Evolutionary conservation across 75 land plant genomes (phyloP).

Genomic region (Azolla pinnata): DNA sequence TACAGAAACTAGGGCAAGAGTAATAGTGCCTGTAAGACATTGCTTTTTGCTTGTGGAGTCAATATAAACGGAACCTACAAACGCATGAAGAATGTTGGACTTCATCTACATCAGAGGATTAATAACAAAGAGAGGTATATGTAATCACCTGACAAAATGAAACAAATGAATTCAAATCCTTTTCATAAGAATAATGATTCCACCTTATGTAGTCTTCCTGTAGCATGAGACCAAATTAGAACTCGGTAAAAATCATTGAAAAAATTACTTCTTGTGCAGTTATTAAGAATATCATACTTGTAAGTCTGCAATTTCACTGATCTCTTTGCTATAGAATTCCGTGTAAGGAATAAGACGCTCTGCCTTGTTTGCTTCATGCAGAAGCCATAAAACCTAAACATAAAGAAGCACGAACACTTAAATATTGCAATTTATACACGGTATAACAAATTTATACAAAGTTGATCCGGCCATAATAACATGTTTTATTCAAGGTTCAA

Average conservation of each 20-base stretch:
- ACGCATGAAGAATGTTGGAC: too few relatives aligned
- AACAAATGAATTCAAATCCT: slow-evolving; percentile 11
- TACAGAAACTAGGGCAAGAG: neutral
- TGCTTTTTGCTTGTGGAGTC: slow-evolving; percentile 33
- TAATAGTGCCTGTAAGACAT: slow-evolving; percentile 32
- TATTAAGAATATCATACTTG: slow-evolving; percentile 13
- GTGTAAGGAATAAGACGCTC: slow-evolving; percentile 21
- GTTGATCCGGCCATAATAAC: too few relatives aligned
- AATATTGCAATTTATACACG: too few relatives aligned
- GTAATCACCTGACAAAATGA: slow-evolving; percentile 30
- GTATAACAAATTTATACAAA: too few relatives aligned
- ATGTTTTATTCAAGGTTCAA: too few relatives aligned
- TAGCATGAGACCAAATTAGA: neutral
- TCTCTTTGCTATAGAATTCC: slow-evolving; percentile 25
- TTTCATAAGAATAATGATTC: slow-evolving; percentile 9
- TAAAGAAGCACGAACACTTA: too few relatives aligned
- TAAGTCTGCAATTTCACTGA: slow-evolving; percentile 21
- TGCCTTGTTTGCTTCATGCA: slow-evolving; percentile 26
- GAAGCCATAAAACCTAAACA: slow-evolving; percentile 24
- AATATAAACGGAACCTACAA: slow-evolving; percentile 32
- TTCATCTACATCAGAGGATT: too few relatives aligned
- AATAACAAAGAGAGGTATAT: too few relatives aligned
- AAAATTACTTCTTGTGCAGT: neutral
- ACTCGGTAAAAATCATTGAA: neutral
- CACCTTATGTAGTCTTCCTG: slow-evolving; percentile 29